Evolutionary conservation across 148 eudicot genomes (phyloP).

Genomic region (Heliamphora exappendiculata): DNA sequence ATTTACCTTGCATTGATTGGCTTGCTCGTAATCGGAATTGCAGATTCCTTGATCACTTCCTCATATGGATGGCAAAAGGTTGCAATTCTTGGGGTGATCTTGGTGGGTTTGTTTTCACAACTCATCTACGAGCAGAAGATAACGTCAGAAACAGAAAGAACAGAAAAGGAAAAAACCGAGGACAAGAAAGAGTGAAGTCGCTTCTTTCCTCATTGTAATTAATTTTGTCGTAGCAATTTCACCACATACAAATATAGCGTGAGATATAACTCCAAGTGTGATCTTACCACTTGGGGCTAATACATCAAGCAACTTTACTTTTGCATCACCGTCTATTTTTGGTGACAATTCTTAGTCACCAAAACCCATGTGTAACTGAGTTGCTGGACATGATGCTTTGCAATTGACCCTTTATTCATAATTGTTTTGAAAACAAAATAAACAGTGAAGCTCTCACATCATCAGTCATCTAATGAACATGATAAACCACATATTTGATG

Average conservation of each 20-base stretch:
- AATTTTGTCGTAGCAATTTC: neutral
- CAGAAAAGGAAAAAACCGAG: constrained; percentile 20
- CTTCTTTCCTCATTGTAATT: neutral
- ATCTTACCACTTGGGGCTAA: constrained; percentile 48
- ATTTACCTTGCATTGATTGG: constrained; percentile 61
- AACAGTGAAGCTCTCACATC: neutral
- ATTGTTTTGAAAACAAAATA: neutral
- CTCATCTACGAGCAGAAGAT: constrained; percentile 64
- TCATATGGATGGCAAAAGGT: constrained; percentile 49
- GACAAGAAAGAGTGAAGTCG: constrained; percentile 31
- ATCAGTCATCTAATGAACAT: neutral
- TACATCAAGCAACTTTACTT: constrained; percentile 50
- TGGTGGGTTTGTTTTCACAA: constrained; percentile 58
- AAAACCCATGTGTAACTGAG: constrained; percentile 25
- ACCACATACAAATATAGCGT: constrained; percentile 23
- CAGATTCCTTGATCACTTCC: constrained; percentile 45
- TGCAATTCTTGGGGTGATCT: constrained; percentile 46
- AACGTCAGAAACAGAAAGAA: constrained; percentile 30
- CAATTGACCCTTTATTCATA: neutral
- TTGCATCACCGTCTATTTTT: constrained; percentile 39
- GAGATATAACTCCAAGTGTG: constrained; percentile 59
- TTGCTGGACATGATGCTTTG: constrained; percentile 27
- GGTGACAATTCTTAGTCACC: constrained; percentile 40
- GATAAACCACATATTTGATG: neutral
- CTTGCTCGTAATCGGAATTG: constrained; percentile 38